Percentiles rank a stretch among this genome's conserved stretches.
Conservation (phyloP, 768 basidiomycete species). For the Symmetrospora coprosmae region DNA sequence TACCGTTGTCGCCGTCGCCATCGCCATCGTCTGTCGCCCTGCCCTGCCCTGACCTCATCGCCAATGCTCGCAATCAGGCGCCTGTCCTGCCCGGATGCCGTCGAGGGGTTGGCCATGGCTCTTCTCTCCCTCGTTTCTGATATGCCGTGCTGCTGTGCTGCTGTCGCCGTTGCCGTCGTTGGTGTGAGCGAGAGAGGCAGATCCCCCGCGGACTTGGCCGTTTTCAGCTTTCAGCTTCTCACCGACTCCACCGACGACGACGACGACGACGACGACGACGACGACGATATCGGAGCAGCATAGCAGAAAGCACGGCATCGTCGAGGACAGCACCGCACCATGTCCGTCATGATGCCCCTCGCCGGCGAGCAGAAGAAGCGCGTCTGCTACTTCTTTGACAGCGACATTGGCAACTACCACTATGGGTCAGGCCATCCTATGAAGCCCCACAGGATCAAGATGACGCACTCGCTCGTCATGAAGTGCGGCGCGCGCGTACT, state of each 20-base stretch:
- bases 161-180: background rate
- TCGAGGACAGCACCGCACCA: background rate
- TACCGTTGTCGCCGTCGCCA: too few species aligned
- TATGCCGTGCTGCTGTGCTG: too few species aligned
- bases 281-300: background rate
- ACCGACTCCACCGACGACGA: background rate
- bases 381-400: slow-evolving; percentile 93
- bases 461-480: slow-evolving; percentile 99
- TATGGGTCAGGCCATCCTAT: slow-evolving; percentile 93
- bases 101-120: too few species aligned
- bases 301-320: background rate
- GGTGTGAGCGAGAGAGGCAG: background rate
- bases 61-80: slow-evolving; percentile 88
- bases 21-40: too few species aligned
- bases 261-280: background rate
- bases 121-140: too few species aligned
- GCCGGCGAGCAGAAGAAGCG: slow-evolving; percentile 25
- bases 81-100: slow-evolving; percentile 43
- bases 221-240: background rate
- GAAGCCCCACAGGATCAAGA: slow-evolving; percentile 62
- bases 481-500: slow-evolving; percentile 41
- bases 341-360: slow-evolving; percentile 21
- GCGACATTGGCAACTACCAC: slow-evolving; percentile 92
- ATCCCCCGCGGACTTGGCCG: background rate
- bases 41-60: slow-evolving; percentile 76